These are phyloP conservation scores for Puccinia horiana DNA, from an alignment of 1,284 basidiomycete species.

Conservation along the genomic window DNA sequence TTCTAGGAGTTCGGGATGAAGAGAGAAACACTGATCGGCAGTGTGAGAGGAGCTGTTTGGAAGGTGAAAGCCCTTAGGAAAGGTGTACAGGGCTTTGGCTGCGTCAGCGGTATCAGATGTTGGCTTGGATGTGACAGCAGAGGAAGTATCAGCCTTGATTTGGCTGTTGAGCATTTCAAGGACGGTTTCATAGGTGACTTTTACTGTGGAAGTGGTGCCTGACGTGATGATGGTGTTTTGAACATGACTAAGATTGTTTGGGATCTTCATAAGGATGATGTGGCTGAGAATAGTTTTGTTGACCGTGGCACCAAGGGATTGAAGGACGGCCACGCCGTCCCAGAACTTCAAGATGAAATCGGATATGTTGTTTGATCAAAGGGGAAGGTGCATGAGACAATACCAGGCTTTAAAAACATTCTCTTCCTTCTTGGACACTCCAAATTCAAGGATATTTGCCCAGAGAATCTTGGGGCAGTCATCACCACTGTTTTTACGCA, in stretches of 20 bases:
- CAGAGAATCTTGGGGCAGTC: neutral
- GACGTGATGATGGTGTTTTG: neutral
- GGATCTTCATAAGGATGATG: neutral
- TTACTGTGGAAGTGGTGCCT: neutral
- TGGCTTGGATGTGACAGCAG: neutral
- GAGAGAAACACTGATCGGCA: neutral
- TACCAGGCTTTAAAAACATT: constrained; percentile 1
- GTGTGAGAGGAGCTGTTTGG: neutral
- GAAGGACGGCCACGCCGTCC: neutral
- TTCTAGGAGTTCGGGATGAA: too few species aligned
- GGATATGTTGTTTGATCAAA: neutral
- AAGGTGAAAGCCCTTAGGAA: neutral
- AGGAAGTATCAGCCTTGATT: neutral
- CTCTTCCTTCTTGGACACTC: neutral
- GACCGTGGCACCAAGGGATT: neutral
- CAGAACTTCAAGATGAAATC: neutral
- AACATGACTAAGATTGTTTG: neutral
- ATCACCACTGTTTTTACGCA: neutral
- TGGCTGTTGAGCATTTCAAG: neutral
- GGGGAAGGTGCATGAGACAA: neutral
- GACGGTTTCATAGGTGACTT: neutral
- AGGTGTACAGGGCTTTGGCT: neutral
- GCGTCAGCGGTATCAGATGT: neutral
- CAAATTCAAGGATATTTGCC: neutral
- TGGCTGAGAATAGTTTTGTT: neutral